Evolutionary conservation across 805 yeast species (phyloP).

Genomic region (Lachancea meyersii): DNA sequence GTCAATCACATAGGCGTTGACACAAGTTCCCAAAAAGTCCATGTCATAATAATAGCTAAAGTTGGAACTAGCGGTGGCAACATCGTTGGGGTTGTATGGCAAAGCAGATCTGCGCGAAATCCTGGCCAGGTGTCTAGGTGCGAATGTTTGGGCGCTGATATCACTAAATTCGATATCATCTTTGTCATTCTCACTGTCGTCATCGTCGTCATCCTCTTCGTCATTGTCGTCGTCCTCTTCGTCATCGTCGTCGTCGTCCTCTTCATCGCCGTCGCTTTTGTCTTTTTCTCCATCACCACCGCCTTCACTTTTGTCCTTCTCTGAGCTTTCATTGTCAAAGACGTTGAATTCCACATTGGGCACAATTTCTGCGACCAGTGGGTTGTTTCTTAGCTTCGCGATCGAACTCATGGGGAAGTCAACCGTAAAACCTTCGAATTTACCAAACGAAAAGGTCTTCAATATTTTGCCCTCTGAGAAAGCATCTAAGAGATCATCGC

Average conservation of each 20-base stretch:
- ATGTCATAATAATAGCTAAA: constrained; percentile 45
- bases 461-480: constrained; percentile 43
- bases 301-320: constrained; percentile 8
- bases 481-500: constrained; percentile 31
- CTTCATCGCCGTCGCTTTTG: constrained; percentile 8
- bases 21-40: constrained; percentile 47
- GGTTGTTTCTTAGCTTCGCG: constrained; percentile 47
- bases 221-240: constrained; percentile 12
- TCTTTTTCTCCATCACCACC: background rate
- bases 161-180: constrained; percentile 5
- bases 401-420: constrained; percentile 45
- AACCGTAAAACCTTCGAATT: constrained; percentile 65
- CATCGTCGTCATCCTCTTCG: constrained; percentile 11
- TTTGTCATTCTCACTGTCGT: constrained; percentile 10
- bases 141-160: constrained; percentile 34
- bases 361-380: constrained; percentile 60
- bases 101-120: constrained; percentile 45
- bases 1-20: constrained; percentile 73
- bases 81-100: constrained; percentile 22
- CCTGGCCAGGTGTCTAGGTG: constrained; percentile 65
- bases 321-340: constrained; percentile 31
- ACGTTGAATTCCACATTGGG: constrained; percentile 61
- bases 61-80: constrained; percentile 17
- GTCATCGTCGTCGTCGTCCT: constrained; percentile 21
- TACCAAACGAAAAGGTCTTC: constrained; percentile 58